These are phyloP conservation scores for Apiospora saccharicola DNA, from an alignment of 2,329 filamentous ascomycete species.

Conservation along the genomic window DNA sequence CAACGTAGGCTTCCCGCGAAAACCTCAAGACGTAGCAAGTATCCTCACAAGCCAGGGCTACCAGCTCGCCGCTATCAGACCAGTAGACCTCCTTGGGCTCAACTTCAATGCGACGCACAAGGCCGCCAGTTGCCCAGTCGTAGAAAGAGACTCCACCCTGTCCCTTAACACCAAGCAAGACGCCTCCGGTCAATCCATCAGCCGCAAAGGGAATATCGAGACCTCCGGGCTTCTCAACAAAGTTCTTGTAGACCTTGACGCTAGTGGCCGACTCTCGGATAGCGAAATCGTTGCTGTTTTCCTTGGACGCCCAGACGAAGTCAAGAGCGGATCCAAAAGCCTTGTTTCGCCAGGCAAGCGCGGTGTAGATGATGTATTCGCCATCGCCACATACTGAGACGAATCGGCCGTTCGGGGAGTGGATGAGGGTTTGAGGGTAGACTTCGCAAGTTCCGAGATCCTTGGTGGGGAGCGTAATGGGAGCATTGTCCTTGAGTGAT, in stretches of 20 bases:
- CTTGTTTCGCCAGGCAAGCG: constrained; percentile 95
- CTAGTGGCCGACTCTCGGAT: constrained; percentile 94
- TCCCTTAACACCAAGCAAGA: constrained; percentile 92
- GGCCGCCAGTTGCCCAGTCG: constrained; percentile 89
- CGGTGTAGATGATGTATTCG: constrained; percentile 99
- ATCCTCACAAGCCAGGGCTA: constrained; percentile 92
- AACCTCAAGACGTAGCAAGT: constrained; percentile 94
- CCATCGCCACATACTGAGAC: constrained; percentile 87
- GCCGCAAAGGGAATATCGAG: constrained; percentile 95
- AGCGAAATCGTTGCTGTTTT: constrained; percentile 98
- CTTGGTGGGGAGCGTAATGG: constrained; percentile 87
- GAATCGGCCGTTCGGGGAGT: constrained; percentile 95
- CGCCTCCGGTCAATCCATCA: constrained; percentile 87
- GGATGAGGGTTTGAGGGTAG: constrained; percentile 91
- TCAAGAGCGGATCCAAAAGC: constrained; percentile 94
- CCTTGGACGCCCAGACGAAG: constrained; percentile 96
- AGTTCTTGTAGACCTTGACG: constrained; percentile 98
- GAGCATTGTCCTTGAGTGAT: constrained; percentile 84
- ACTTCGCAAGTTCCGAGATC: constrained; percentile 96
- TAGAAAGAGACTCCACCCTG: constrained; percentile 96
- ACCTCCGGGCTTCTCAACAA: constrained; percentile 87
- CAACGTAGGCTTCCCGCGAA: constrained; percentile 86
- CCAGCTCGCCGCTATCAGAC: constrained; percentile 95
- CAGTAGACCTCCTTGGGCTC: constrained; percentile 83
- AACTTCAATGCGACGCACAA: constrained; percentile 91